phyloP scores from a whole-genome alignment of 2,329 filamentous ascomycete species.

The Rutstroemia sydowiana region DNA sequence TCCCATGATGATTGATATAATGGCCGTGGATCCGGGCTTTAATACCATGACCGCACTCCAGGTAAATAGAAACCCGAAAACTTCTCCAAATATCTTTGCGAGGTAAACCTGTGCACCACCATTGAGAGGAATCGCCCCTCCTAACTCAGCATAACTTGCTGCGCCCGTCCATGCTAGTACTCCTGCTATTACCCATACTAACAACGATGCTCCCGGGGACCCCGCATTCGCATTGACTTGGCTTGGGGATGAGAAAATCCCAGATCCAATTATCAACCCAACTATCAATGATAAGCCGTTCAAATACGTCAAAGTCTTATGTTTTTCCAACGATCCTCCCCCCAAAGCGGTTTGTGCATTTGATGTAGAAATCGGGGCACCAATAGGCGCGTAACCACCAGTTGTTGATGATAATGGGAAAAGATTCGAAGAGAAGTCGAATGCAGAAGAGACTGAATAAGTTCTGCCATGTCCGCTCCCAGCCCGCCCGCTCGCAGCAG shows the following conservation, averaged over 20 bases:
- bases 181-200: constrained; percentile 92
- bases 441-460: constrained; percentile 86
- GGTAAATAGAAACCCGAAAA: constrained; percentile 88
- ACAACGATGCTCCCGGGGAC: constrained; percentile 78
- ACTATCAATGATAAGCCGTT: constrained; percentile 90
- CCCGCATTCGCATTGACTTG: constrained; percentile 89
- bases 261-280: constrained; percentile 89
- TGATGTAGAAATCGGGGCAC: constrained; percentile 58
- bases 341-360: constrained; percentile 49
- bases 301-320: constrained; percentile 90
- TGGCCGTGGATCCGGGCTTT: constrained; percentile 88
- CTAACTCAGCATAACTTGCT: constrained; percentile 89
- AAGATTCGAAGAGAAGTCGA: constrained; percentile 89
- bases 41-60: constrained; percentile 93
- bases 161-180: constrained; percentile 92
- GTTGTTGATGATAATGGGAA: constrained; percentile 85
- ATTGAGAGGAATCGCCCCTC: constrained; percentile 91
- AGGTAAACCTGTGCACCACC: constrained; percentile 91
- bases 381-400: constrained; percentile 77
- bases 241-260: constrained; percentile 91
- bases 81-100: constrained; percentile 91
- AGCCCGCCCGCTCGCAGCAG: constrained; percentile 34
- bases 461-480: constrained; percentile 54
- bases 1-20: constrained; percentile 95
- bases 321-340: constrained; percentile 82